Evolutionary conservation across 257 asterid genomes (phyloP).

Genomic region (Echium plantagineum): DNA sequence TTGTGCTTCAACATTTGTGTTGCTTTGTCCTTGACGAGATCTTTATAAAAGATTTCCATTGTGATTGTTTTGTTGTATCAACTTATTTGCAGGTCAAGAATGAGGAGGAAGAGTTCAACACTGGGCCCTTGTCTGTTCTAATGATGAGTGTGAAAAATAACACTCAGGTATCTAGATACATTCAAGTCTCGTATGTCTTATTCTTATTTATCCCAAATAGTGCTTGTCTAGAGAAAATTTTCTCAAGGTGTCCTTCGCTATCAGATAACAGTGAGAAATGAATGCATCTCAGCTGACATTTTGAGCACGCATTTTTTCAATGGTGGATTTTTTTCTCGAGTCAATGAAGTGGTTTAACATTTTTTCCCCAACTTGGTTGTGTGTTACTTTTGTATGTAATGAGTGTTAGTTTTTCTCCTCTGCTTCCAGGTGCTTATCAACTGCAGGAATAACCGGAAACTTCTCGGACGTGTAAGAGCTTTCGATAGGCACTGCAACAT

Average conservation of each 20-base stretch:
- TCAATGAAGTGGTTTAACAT: too few relatives aligned
- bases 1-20: background rate
- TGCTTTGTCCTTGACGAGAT: background rate
- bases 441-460: conserved; percentile 68
- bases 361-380: background rate
- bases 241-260: background rate
- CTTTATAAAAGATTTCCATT: background rate
- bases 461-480: conserved; percentile 78
- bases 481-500: conserved; percentile 90
- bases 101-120: conserved; percentile 23
- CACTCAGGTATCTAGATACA: conserved; percentile 37
- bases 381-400: too few relatives aligned
- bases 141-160: conserved; percentile 72
- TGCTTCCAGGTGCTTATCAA: conserved; percentile 22
- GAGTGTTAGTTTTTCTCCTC: background rate
- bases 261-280: background rate
- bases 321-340: too few relatives aligned
- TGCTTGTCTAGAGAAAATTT: background rate
- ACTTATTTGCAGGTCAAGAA: conserved; percentile 1
- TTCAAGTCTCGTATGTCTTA: background rate
- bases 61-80: too few relatives aligned
- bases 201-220: background rate
- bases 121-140: conserved; percentile 19
- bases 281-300: too few relatives aligned
- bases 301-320: too few relatives aligned